Evolutionary conservation across 345 rosid genomes (phyloP).

Genomic region (Sonneratia caseolaris): DNA sequence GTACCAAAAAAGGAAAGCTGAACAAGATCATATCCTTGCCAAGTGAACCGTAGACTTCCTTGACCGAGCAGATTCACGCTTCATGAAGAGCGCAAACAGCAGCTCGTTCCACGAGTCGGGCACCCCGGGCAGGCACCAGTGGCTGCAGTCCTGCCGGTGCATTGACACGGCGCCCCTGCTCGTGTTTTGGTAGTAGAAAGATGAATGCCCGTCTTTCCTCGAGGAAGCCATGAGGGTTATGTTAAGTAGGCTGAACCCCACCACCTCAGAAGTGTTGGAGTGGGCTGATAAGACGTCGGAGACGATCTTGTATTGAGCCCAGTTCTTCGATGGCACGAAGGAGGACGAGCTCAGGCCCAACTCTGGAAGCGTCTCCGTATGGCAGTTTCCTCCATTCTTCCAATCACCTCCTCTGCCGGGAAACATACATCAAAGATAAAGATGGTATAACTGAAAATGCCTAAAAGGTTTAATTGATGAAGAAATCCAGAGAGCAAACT

Average conservation of each 20-base stretch:
- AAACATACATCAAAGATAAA: not conserved
- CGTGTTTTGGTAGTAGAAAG: conserved; percentile 21
- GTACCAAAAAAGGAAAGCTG: not conserved
- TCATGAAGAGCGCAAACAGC: conserved; percentile 25
- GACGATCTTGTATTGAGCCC: conserved; percentile 21
- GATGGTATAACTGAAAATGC: not conserved
- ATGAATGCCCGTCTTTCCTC: conserved; percentile 42
- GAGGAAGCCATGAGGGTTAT: conserved; percentile 28
- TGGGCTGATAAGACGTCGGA: conserved; percentile 15
- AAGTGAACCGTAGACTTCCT: conserved; percentile 15
- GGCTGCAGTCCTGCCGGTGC: conserved; percentile 38
- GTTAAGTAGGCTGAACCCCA: conserved; percentile 18
- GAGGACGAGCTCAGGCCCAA: conserved; percentile 17
- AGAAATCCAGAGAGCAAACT: not conserved
- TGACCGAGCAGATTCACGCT: conserved; percentile 23
- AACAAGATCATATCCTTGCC: conserved; percentile 11
- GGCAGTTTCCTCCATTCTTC: conserved; percentile 33
- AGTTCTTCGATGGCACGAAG: conserved; percentile 21
- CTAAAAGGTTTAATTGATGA: not conserved
- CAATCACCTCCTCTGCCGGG: conserved; percentile 34
- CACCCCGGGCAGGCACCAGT: conserved; percentile 51
- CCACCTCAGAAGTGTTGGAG: conserved; percentile 7
- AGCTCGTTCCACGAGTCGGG: conserved; percentile 47
- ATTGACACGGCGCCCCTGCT: conserved; percentile 8
- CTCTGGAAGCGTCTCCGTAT: conserved; percentile 33